These are phyloP conservation scores for Claviceps pusilla DNA, from an alignment of 2,329 filamentous ascomycete species.

Conservation along the genomic window DNA sequence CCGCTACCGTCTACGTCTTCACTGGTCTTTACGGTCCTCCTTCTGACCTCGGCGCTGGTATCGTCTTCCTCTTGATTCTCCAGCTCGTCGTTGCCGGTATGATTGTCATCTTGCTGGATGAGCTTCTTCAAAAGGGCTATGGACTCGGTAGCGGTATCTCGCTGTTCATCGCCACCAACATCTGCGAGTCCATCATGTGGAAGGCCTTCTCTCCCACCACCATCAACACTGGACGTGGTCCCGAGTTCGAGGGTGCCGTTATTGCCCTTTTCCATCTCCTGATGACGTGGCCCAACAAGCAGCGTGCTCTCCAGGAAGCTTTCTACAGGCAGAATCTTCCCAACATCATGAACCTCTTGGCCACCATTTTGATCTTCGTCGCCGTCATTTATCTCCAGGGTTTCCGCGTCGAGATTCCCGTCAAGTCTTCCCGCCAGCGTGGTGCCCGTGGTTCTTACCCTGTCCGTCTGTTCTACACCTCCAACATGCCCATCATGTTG, in stretches of 20 bases:
- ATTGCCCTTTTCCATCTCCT: conserved; percentile 96
- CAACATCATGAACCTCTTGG: conserved; percentile 97
- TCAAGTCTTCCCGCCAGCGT: conserved; percentile 98
- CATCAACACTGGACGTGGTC: conserved; percentile 97
- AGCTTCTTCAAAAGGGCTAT: conserved; percentile 98
- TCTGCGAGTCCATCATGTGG: conserved; percentile 99
- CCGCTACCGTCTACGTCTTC: conserved; percentile 95
- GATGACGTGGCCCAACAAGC: conserved; percentile 98
- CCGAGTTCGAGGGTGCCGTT: conserved; percentile 96
- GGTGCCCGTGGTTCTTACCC: conserved; percentile 97
- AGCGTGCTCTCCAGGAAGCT: conserved; percentile 91
- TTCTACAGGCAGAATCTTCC: conserved; percentile 99
- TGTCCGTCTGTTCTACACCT: conserved; percentile 98
- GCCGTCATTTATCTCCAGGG: conserved; percentile 98
- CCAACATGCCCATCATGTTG: conserved; percentile 99
- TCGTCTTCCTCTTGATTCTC: conserved; percentile 94
- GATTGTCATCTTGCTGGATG: conserved; percentile 97
- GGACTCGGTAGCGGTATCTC: conserved; percentile 97
- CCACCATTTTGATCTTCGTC: conserved; percentile 84
- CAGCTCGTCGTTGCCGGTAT: conserved; percentile 95
- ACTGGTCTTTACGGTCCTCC: conserved; percentile 95
- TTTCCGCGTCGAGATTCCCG: conserved; percentile 98
- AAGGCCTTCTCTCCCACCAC: conserved; percentile 98
- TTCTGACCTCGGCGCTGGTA: conserved; percentile 89
- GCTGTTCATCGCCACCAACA: conserved; percentile 99